These are phyloP conservation scores for Kwoniella botswanensis DNA, from an alignment of 768 basidiomycete species.

Conservation along the genomic window DNA sequence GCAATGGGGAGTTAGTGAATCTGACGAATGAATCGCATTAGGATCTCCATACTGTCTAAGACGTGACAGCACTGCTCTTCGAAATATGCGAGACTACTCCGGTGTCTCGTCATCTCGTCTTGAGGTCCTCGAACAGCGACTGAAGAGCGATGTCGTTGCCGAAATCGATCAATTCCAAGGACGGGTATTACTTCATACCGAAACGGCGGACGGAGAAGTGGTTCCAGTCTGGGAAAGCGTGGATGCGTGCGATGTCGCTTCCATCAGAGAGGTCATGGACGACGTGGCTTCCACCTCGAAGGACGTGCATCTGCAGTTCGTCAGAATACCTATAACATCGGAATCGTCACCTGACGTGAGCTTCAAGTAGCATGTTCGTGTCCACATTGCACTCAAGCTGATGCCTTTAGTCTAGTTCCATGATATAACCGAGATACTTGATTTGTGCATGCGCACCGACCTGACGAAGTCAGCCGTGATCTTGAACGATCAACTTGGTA, in stretches of 20 bases:
- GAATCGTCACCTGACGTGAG: conserved; percentile 66
- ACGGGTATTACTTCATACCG: conserved; percentile 83
- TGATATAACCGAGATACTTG: conserved; percentile 64
- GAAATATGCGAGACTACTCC: conserved; percentile 89
- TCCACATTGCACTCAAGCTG: neutral
- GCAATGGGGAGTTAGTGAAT: neutral
- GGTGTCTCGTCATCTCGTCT: conserved; percentile 89
- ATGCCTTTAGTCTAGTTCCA: conserved; percentile 42
- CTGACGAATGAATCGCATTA: conserved; percentile 9
- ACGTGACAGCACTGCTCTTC: conserved; percentile 78
- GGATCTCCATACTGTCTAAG: conserved; percentile 71
- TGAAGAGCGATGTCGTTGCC: conserved; percentile 82
- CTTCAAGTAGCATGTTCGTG: neutral
- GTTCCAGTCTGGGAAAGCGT: conserved; percentile 96
- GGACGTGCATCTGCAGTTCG: conserved; percentile 75
- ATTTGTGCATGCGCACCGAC: conserved; percentile 73
- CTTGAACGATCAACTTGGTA: conserved; percentile 89
- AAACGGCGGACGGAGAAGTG: conserved; percentile 82
- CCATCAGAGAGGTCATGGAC: conserved; percentile 87
- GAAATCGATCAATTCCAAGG: conserved; percentile 85
- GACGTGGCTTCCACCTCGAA: conserved; percentile 30
- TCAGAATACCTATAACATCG: conserved; percentile 89
- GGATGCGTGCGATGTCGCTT: conserved; percentile 70
- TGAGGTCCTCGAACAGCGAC: conserved; percentile 86
- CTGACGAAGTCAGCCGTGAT: conserved; percentile 74